phyloP scores from a whole-genome alignment of 495 filamentous ascomycete species.

The Podospora fimiseda region DNA sequence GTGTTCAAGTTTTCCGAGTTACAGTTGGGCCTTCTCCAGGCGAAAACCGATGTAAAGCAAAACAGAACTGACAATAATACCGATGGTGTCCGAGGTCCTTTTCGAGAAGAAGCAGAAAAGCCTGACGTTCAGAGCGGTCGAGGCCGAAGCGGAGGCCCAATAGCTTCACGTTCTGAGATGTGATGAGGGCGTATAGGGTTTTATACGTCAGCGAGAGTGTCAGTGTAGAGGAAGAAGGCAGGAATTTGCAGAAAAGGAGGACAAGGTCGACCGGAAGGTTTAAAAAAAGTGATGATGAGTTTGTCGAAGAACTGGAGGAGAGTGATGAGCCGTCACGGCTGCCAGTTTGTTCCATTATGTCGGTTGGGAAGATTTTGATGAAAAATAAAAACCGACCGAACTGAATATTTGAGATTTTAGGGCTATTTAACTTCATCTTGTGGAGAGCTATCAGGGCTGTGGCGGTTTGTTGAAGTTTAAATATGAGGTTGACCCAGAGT shows the following conservation, averaged over 20 bases:
- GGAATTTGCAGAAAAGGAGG: background rate
- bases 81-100: conserved; percentile 11
- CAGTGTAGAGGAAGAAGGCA: conserved; percentile 8
- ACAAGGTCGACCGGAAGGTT: background rate
- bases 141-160: too few species aligned
- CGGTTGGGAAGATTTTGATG: too few species aligned
- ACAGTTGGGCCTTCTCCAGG: background rate
- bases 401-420: too few species aligned
- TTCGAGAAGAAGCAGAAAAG: conserved; percentile 13
- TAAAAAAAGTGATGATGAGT: too few species aligned
- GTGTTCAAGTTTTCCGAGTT: background rate
- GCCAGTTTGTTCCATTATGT: too few species aligned
- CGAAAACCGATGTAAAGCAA: conserved; percentile 5
- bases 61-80: conserved; percentile 16
- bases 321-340: too few species aligned
- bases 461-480: too few species aligned
- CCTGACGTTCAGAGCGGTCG: background rate
- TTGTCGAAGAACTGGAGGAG: too few species aligned
- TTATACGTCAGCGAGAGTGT: conserved; percentile 13
- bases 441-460: too few species aligned
- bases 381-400: too few species aligned
- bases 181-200: conserved; percentile 1
- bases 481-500: too few species aligned
- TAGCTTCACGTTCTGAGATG: background rate
- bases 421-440: too few species aligned